These are phyloP conservation scores for Alternaria triticimaculans DNA, from an alignment of 2,329 filamentous ascomycete genomes.

Conservation along the genomic window DNA sequence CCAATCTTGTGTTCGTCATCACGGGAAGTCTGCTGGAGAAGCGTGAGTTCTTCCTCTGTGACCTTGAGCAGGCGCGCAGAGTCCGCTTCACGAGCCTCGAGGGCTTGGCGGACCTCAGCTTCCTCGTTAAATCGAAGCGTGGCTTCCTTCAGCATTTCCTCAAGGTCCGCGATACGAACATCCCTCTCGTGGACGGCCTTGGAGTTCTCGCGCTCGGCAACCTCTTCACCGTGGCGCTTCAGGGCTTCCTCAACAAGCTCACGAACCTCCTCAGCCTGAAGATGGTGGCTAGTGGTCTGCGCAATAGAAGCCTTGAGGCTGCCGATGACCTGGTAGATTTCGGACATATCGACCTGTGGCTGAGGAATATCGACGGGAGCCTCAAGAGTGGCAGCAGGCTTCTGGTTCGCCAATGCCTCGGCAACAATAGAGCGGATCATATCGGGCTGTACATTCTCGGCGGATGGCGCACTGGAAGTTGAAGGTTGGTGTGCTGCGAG, in stretches of 20 bases:
- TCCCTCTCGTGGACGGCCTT: constrained; percentile 43
- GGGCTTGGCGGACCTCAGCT: constrained; percentile 50
- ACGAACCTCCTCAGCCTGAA: constrained; percentile 54
- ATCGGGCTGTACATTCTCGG: constrained; percentile 42
- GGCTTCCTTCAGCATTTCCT: constrained; percentile 44
- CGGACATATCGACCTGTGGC: constrained; percentile 48
- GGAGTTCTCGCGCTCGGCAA: constrained; percentile 37
- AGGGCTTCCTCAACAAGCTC: constrained; percentile 48
- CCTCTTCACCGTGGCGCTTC: constrained; percentile 41
- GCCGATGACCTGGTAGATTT: constrained; percentile 56
- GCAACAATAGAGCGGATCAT: constrained; percentile 44
- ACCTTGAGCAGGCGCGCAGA: constrained; percentile 54
- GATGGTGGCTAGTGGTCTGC: constrained; percentile 52
- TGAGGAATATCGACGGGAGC: constrained; percentile 45
- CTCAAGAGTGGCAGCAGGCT: constrained; percentile 35
- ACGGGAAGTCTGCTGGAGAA: constrained; percentile 51
- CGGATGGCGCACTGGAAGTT: constrained; percentile 22
- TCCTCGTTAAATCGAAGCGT: constrained; percentile 48
- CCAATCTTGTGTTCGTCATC: constrained; percentile 53
- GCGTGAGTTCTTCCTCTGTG: constrained; percentile 57
- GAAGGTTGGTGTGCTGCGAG: constrained; percentile 31
- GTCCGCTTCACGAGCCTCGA: constrained; percentile 55
- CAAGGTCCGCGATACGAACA: constrained; percentile 43
- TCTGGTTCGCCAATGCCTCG: constrained; percentile 42
- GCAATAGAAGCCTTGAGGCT: constrained; percentile 58